Conservation (phyloP, 345 rosid species). For the Salix exigua region DNA sequence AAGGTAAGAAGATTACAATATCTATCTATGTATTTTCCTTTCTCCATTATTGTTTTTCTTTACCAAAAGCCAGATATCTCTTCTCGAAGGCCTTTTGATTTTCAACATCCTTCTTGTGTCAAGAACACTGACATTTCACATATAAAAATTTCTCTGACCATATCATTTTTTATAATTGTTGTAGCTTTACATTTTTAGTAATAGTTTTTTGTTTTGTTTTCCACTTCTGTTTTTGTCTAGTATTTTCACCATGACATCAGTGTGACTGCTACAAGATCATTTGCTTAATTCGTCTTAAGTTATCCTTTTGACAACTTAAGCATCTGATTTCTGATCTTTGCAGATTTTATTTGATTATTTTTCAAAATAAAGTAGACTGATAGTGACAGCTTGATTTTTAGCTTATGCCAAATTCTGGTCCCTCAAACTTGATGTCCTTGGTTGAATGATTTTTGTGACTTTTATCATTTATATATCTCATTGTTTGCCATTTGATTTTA, state of each 20-base stretch:
- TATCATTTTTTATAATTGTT: neutral
- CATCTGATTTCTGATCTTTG: neutral
- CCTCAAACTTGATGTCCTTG: neutral
- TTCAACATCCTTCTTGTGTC: neutral
- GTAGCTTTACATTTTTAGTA: neutral
- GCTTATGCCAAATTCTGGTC: neutral
- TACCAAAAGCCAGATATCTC: neutral
- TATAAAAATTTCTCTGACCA: neutral
- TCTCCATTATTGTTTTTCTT: neutral
- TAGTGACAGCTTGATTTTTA: neutral
- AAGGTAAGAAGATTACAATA: constrained; percentile 20
- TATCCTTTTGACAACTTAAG: neutral
- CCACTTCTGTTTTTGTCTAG: neutral
- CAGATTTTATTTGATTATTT: neutral
- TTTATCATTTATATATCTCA: neutral
- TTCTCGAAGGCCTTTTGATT: neutral
- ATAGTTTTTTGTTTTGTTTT: neutral
- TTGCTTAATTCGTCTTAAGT: neutral
- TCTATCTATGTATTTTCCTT: neutral
- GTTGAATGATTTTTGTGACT: neutral
- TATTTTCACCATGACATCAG: neutral
- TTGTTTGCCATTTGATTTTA: neutral
- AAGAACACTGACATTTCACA: neutral
- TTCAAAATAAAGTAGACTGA: neutral
- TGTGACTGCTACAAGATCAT: neutral